These are phyloP conservation scores for Fusarium verrucosum DNA, from an alignment of 2,329 filamentous ascomycete genomes.

Conservation along the genomic window DNA sequence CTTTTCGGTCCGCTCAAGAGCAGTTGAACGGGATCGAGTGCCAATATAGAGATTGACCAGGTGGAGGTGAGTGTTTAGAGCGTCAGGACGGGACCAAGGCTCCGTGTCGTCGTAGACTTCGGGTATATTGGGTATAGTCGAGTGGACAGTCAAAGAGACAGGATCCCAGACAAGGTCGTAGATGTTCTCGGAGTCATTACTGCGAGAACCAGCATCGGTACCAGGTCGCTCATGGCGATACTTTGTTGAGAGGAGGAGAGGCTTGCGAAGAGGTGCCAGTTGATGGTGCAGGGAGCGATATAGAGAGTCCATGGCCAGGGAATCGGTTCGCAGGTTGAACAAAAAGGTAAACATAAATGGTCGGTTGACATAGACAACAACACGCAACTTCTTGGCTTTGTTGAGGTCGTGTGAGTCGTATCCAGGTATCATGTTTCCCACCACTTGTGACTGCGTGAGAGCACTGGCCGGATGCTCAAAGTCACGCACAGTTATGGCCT, in stretches of 20 bases:
- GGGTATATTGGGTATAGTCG: slow-evolving; percentile 73
- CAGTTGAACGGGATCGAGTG: slow-evolving; percentile 55
- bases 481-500: slow-evolving; percentile 58
- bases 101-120: slow-evolving; percentile 50
- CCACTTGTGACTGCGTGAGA: slow-evolving; percentile 48
- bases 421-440: slow-evolving; percentile 48
- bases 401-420: slow-evolving; percentile 59
- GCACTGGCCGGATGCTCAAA: slow-evolving; percentile 51
- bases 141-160: slow-evolving; percentile 63
- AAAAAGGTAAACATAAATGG: slow-evolving; percentile 83
- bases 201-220: slow-evolving; percentile 42
- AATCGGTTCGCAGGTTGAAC: slow-evolving; percentile 67
- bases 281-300: slow-evolving; percentile 70
- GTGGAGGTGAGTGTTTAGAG: slow-evolving; percentile 71
- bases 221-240: slow-evolving; percentile 63
- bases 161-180: slow-evolving; percentile 73
- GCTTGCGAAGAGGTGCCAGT: slow-evolving; percentile 65
- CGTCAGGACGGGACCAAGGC: slow-evolving; percentile 68
- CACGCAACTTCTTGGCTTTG: slow-evolving; percentile 67
- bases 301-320: slow-evolving; percentile 63
- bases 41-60: slow-evolving; percentile 64
- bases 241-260: slow-evolving; percentile 64
- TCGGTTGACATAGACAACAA: slow-evolving; percentile 76
- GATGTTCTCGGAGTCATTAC: slow-evolving; percentile 49
- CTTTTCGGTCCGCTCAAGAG: slow-evolving; percentile 71